These are phyloP conservation scores for Chernovozyma aurita DNA, from an alignment of 1,139 yeast genomes.

Conservation along the genomic window DNA sequence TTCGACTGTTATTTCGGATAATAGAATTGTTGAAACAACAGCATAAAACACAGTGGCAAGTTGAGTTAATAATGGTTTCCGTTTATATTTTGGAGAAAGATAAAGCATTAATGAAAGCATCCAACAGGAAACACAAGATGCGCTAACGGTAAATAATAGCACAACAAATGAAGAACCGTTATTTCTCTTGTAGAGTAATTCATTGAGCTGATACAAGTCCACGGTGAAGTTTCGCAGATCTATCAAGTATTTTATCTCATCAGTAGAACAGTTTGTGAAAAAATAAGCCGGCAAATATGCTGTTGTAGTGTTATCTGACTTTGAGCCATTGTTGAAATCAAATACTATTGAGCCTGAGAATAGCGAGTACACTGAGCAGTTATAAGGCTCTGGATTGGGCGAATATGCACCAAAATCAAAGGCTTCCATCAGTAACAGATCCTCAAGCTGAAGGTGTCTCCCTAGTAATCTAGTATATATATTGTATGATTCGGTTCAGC, in stretches of 20 bases:
- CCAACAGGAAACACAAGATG: conserved; percentile 48
- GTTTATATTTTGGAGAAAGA: conserved; percentile 41
- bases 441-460: too few relatives aligned
- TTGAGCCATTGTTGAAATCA: conserved; percentile 15
- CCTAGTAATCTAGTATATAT: too few relatives aligned
- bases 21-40: conserved; percentile 37
- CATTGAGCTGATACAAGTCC: not conserved
- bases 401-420: too few relatives aligned
- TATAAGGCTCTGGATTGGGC: too few relatives aligned
- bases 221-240: conserved; percentile 1
- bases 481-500: too few relatives aligned
- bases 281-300: conserved; percentile 37
- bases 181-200: conserved; percentile 14
- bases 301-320: conserved; percentile 12
- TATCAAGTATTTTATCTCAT: not conserved
- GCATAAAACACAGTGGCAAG: conserved; percentile 44
- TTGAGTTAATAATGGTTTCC: conserved; percentile 45
- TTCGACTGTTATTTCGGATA: conserved; percentile 31
- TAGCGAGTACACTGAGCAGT: conserved; percentile 38
- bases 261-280: conserved; percentile 36
- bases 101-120: conserved; percentile 45
- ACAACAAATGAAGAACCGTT: conserved; percentile 45
- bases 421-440: too few relatives aligned
- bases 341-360: conserved; percentile 26
- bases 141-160: conserved; percentile 37